Evolutionary conservation across 108 stramenopile species (phyloP).

Genomic region (Nitzschia inconspicua): DNA sequence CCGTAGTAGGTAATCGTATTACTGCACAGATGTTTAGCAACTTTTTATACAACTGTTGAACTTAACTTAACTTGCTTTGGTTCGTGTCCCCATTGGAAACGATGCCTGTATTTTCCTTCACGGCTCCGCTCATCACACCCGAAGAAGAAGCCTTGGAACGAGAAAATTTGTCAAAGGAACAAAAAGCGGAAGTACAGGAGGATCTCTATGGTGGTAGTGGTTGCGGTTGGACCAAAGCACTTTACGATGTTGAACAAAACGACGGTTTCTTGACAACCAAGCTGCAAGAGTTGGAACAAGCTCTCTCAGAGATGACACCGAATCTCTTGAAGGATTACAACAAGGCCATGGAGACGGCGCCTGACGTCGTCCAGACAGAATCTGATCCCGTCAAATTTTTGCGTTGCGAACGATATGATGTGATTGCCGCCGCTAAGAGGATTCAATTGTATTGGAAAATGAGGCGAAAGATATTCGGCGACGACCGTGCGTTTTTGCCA

Average conservation of each 20-base stretch:
- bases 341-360: constrained; percentile 11
- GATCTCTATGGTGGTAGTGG: constrained; percentile 8
- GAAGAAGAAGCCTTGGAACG: constrained; percentile 8
- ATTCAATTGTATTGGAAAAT: constrained; percentile 33
- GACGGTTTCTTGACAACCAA: too few species aligned
- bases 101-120: constrained; percentile 24
- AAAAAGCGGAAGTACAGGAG: background rate
- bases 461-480: constrained; percentile 29
- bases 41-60: too few species aligned
- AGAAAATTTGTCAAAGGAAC: background rate
- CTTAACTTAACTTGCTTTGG: too few species aligned
- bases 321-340: constrained; percentile 1
- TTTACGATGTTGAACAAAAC: background rate
- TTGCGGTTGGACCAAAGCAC: too few species aligned
- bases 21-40: too few species aligned
- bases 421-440: constrained; percentile 22
- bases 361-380: constrained; percentile 16
- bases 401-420: constrained; percentile 7
- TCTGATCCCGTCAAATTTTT: constrained; percentile 14
- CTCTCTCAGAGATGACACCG: constrained; percentile 3
- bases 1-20: too few species aligned
- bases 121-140: constrained; percentile 3
- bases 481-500: constrained; percentile 14
- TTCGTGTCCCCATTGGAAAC: too few species aligned
- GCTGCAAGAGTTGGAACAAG: constrained; percentile 8